phyloP scores from a whole-genome alignment of 2,329 filamentous ascomycete genomes.

The Myrmaecium sp. region DNA sequence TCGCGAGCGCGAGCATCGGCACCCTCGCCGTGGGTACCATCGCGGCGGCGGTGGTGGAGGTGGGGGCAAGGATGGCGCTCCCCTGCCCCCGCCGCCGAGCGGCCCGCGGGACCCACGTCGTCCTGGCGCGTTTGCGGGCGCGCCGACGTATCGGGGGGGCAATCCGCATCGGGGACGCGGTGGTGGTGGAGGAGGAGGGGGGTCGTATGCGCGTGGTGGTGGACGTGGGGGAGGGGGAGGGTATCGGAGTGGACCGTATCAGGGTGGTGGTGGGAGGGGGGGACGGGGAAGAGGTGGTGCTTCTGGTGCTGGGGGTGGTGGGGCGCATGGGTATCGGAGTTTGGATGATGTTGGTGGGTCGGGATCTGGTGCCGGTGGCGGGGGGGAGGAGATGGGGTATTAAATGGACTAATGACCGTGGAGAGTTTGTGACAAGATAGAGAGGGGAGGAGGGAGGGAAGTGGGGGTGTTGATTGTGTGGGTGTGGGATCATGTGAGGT shows the following conservation, averaged over 20 bases:
- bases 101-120: background rate
- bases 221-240: slow-evolving; percentile 20
- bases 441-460: too few relatives aligned
- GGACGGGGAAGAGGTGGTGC: slow-evolving; percentile 22
- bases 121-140: background rate
- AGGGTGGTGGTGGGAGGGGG: slow-evolving; percentile 16
- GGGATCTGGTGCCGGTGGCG: background rate
- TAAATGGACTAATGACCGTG: too few relatives aligned
- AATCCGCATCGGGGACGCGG: slow-evolving; percentile 20
- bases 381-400: too few relatives aligned
- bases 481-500: too few relatives aligned
- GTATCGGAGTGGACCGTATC: slow-evolving; percentile 10
- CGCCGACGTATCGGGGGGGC: background rate
- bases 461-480: too few relatives aligned
- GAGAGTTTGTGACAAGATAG: too few relatives aligned
- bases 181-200: slow-evolving; percentile 18
- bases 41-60: slow-evolving; percentile 17
- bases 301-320: slow-evolving; percentile 12
- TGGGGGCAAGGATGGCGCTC: slow-evolving; percentile 8
- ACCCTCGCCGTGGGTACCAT: slow-evolving; percentile 7
- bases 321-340: slow-evolving; percentile 13
- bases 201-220: slow-evolving; percentile 6
- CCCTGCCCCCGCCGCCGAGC: background rate
- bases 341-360: slow-evolving; percentile 24
- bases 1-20: slow-evolving; percentile 7